Conservation (phyloP, 768 basidiomycete genomes). For the Cystofilobasidium macerans region DNA sequence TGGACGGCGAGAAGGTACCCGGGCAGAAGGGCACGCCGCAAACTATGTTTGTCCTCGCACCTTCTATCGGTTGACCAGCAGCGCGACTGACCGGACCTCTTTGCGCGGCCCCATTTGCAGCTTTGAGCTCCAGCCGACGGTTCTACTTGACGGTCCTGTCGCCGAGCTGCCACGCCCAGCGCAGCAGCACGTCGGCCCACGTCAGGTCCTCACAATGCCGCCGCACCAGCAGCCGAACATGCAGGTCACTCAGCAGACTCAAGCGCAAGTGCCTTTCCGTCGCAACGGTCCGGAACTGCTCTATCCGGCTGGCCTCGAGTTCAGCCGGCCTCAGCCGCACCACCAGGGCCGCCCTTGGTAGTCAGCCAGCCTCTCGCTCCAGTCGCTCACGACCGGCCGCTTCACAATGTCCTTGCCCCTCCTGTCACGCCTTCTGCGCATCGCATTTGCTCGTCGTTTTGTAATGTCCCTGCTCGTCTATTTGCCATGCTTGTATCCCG, state of each 20-base stretch:
- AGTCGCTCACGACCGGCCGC: no score
- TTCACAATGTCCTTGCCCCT: no score
- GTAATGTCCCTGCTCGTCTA: no score
- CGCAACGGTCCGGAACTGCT: not conserved
- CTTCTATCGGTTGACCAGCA: no score
- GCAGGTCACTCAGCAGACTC: not conserved
- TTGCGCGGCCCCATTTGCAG: not conserved
- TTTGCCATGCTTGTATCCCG: no score
- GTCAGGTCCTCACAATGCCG: no score
- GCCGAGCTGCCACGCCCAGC: not conserved
- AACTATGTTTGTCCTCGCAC: not conserved
- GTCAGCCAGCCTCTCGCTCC: not conserved
- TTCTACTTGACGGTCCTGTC: constrained; percentile 11
- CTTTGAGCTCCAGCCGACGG: constrained; percentile 21
- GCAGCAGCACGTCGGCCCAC: no score
- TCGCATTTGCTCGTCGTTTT: no score
- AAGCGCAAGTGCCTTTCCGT: not conserved
- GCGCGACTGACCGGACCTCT: not conserved
- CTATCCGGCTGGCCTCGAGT: constrained; percentile 15
- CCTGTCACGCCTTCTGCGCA: no score
- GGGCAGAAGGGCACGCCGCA: constrained; percentile 21
- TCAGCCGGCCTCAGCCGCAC: constrained; percentile 14
- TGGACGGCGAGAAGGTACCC: constrained; percentile 12
- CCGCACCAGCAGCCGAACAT: constrained; percentile 2
- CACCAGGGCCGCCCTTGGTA: constrained; percentile 2